phyloP scores from a whole-genome alignment of 306 rosid species.

The Abrus precatorius region DNA sequence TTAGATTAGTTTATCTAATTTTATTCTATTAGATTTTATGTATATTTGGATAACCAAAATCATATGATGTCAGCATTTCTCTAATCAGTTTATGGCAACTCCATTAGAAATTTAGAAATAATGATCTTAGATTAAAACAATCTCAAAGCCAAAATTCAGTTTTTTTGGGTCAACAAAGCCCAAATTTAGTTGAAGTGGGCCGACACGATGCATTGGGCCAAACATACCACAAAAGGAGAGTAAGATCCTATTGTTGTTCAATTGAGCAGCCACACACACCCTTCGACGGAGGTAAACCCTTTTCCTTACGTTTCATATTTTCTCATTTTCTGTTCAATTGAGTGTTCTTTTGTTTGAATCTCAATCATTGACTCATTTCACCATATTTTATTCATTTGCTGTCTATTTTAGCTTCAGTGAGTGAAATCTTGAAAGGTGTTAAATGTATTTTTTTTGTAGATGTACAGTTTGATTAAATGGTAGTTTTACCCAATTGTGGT shows the following conservation, averaged over 20 bases:
- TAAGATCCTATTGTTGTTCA: neutral
- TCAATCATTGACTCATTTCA: neutral
- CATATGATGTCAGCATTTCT: too few relatives aligned
- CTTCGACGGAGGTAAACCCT: slow-evolving; percentile 20
- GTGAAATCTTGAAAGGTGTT: neutral
- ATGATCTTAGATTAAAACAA: too few relatives aligned
- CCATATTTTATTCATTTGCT: neutral
- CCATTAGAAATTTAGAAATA: too few relatives aligned
- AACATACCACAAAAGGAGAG: neutral
- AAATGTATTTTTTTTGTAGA: neutral
- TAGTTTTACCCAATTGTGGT: neutral
- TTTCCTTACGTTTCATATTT: slow-evolving; percentile 2
- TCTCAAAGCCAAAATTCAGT: too few relatives aligned
- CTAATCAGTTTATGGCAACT: too few relatives aligned
- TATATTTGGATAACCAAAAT: too few relatives aligned
- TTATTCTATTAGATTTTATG: too few relatives aligned
- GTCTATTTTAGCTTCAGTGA: neutral
- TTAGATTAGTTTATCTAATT: too few relatives aligned
- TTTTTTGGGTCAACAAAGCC: neutral
- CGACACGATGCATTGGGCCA: neutral
- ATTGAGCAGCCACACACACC: neutral
- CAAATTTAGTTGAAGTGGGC: neutral
- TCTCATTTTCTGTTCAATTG: slow-evolving; percentile 17
- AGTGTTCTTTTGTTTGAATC: neutral
- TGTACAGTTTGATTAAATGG: slow-evolving; percentile 42